Percentiles rank a stretch among this genome's conserved stretches.
Evolutionary conservation across 2,329 filamentous ascomycete genomes (phyloP).

Genomic region (Monilinia aucupariae): DNA sequence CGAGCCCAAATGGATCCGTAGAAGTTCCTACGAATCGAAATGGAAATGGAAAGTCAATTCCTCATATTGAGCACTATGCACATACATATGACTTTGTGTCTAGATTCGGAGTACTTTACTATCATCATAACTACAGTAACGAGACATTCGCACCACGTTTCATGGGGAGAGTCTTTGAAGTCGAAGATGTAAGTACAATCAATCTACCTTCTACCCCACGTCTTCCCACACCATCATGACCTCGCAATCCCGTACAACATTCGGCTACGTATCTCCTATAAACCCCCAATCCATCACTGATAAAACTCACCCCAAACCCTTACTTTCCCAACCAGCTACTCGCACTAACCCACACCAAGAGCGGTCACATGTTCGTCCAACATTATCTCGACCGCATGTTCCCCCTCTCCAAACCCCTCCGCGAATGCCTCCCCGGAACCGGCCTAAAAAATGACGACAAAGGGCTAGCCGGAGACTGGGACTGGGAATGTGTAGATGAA

Average conservation of each 20-base stretch:
- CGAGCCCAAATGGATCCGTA: not conserved
- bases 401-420: slow-evolving; percentile 19
- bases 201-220: not conserved
- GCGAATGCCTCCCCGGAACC: slow-evolving; percentile 18
- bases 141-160: slow-evolving; percentile 23
- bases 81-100: slow-evolving; percentile 70
- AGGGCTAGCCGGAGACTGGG: not conserved
- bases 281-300: too few relatives aligned
- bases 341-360: not conserved
- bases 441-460: slow-evolving; percentile 24
- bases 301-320: not conserved
- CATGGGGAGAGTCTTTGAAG: slow-evolving; percentile 32
- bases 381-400: slow-evolving; percentile 37
- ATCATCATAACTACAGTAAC: slow-evolving; percentile 36
- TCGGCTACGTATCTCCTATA: too few relatives aligned
- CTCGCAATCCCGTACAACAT: not conserved
- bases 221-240: not conserved
- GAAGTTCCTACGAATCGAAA: not conserved
- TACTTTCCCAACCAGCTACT: not conserved
- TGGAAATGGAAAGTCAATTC: slow-evolving; percentile 44
- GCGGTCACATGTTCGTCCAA: slow-evolving; percentile 33
- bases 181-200: slow-evolving; percentile 1
- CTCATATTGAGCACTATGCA: slow-evolving; percentile 75
- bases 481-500: not conserved
- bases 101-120: slow-evolving; percentile 68